Evolutionary conservation across 2,329 filamentous ascomycete genomes (phyloP).

Genomic region (Trichoderma afroharzianum): DNA sequence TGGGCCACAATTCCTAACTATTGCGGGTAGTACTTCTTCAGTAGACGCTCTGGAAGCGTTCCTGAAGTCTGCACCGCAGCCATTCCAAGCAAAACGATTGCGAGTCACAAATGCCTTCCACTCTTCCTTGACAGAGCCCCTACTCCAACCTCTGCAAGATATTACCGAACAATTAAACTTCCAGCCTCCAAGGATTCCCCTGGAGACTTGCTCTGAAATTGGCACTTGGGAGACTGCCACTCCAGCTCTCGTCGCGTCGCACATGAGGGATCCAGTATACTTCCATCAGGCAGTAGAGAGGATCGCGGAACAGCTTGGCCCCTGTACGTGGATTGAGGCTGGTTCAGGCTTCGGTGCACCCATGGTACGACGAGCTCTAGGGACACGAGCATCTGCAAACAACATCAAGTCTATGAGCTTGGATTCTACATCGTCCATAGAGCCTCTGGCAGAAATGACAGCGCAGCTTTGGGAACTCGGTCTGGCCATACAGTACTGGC

Average conservation of each 20-base stretch:
- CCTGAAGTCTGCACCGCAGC: neutral
- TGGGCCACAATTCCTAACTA: neutral
- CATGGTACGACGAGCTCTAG: neutral
- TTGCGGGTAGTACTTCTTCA: neutral
- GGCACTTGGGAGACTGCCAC: neutral
- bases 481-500: neutral
- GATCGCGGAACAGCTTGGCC: neutral
- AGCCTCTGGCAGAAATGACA: neutral
- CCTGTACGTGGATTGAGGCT: neutral
- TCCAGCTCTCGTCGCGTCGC: neutral
- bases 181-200: neutral
- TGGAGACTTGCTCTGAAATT: neutral
- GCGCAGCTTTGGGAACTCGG: neutral
- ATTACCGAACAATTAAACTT: neutral
- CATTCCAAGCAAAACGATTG: neutral
- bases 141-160: neutral
- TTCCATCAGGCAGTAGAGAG: neutral
- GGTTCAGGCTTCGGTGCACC: neutral
- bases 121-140: neutral
- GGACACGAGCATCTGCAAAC: neutral
- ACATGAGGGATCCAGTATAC: neutral
- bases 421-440: neutral
- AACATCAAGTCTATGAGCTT: neutral
- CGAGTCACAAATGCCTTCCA: neutral
- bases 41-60: neutral